Percentiles rank a stretch among this genome's conserved stretches.
phyloP scores from a whole-genome alignment of 257 asterid genomes.

The Fraxinus cuspidata region DNA sequence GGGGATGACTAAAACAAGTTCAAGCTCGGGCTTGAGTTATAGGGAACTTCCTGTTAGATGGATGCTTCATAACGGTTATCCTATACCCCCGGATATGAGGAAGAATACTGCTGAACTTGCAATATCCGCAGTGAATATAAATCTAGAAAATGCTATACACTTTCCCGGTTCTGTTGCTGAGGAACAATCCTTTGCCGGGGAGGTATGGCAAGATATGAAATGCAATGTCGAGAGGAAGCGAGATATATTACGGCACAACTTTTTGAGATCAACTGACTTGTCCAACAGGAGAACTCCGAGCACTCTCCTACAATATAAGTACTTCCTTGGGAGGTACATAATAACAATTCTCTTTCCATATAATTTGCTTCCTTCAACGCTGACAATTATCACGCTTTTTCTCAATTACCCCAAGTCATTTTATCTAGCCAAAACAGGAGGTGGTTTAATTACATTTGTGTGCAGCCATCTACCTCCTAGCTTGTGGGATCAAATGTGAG shows the following conservation, averaged over 20 bases:
- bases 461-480: no score
- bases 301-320: conserved; percentile 46
- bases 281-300: conserved; percentile 57
- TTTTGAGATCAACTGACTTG: conserved; percentile 47
- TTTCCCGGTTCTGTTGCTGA: conserved; percentile 30
- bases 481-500: no score
- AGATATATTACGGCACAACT: conserved; percentile 48
- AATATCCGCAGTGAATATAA: conserved; percentile 9
- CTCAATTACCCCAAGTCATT: no score
- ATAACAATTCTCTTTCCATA: neutral
- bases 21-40: conserved; percentile 47
- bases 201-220: conserved; percentile 61
- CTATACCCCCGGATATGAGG: conserved; percentile 54
- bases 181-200: conserved; percentile 58
- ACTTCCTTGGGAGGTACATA: conserved; percentile 51
- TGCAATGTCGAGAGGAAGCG: conserved; percentile 48
- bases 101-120: conserved; percentile 26
- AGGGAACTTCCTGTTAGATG: conserved; percentile 59
- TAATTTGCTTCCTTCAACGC: no score
- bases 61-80: conserved; percentile 63
- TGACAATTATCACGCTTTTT: no score
- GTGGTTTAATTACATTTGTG: no score
- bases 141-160: conserved; percentile 23
- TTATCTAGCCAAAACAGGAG: no score
- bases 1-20: conserved; percentile 54